phyloP scores from a whole-genome alignment of 305 asterid genomes.

The Fraxinus dipetala region DNA sequence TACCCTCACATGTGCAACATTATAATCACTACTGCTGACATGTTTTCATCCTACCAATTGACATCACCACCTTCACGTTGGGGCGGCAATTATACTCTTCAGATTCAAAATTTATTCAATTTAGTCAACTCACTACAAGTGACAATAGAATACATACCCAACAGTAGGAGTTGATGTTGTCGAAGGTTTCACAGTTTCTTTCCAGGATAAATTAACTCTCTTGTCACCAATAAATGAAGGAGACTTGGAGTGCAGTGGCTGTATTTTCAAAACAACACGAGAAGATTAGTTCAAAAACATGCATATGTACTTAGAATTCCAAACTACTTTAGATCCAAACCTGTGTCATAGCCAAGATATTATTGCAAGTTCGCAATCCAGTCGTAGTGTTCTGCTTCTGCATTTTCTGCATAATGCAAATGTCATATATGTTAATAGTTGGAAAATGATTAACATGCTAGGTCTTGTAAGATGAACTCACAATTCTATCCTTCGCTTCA shows the following conservation, averaged over 20 bases:
- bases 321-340: conserved; percentile 34
- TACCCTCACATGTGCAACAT: background rate
- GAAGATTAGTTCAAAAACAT: conserved; percentile 25
- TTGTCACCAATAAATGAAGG: conserved; percentile 89
- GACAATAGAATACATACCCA: conserved; percentile 50
- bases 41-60: background rate
- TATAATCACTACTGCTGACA: background rate
- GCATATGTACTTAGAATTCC: conserved; percentile 2
- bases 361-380: conserved; percentile 85
- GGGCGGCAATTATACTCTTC: background rate
- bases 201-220: conserved; percentile 78
- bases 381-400: conserved; percentile 71
- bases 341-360: conserved; percentile 86
- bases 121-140: background rate
- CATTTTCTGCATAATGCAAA: conserved; percentile 56
- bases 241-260: conserved; percentile 82
- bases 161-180: conserved; percentile 45
- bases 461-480: conserved; percentile 44
- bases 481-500: conserved; percentile 74
- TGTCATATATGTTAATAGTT: conserved; percentile 9
- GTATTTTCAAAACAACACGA: conserved; percentile 23
- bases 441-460: background rate
- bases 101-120: background rate
- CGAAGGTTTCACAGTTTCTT: conserved; percentile 60
- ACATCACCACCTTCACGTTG: background rate